Conservation (phyloP, 257 asterid genomes). For the Petunia axillaris region DNA sequence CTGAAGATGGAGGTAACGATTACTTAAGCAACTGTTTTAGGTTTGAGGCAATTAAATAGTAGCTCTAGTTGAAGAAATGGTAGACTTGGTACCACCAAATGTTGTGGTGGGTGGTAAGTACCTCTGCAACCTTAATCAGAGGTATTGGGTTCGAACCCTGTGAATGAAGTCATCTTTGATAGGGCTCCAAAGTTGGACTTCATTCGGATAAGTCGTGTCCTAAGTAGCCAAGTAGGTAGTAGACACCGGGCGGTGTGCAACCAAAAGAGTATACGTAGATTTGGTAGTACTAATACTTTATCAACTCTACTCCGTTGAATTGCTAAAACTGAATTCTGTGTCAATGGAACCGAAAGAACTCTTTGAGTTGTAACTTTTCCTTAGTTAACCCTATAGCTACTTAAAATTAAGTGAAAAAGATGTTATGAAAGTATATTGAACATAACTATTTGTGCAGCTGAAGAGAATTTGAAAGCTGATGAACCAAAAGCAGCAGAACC, state of each 20-base stretch:
- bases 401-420: neutral
- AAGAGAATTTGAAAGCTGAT: slow-evolving; percentile 61
- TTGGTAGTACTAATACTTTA: neutral
- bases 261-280: neutral
- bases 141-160: too few relatives aligned
- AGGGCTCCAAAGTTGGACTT: too few relatives aligned
- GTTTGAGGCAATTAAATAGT: too few relatives aligned
- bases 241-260: too few relatives aligned
- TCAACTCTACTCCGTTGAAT: neutral
- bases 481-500: slow-evolving; percentile 50
- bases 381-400: neutral
- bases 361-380: neutral
- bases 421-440: neutral
- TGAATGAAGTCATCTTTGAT: too few relatives aligned
- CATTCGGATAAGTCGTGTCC: too few relatives aligned
- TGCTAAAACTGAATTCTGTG: neutral
- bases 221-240: too few relatives aligned
- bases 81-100: neutral
- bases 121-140: too few relatives aligned
- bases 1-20: slow-evolving; percentile 77
- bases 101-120: too few relatives aligned
- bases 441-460: slow-evolving; percentile 46
- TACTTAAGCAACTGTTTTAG: neutral
- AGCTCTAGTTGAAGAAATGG: neutral
- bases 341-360: neutral